Evolutionary conservation across 306 rosid species (phyloP).

Genomic region (Morella rubra): DNA sequence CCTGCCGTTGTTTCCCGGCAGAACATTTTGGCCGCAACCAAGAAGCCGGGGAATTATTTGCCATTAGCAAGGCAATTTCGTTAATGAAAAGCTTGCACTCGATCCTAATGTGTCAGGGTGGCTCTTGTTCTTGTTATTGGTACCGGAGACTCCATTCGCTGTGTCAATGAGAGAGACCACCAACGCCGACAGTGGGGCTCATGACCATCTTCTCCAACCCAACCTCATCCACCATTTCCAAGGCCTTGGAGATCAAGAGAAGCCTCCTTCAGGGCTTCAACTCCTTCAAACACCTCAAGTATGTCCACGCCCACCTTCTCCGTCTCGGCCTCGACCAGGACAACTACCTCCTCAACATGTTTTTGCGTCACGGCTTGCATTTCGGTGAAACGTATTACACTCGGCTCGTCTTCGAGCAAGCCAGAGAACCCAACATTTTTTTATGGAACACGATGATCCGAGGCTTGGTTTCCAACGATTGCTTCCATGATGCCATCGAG

Average conservation of each 20-base stretch:
- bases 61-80: background rate
- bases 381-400: background rate
- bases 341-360: background rate
- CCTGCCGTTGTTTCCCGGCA: no score
- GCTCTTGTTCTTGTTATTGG: no score
- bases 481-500: background rate
- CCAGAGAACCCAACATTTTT: slow-evolving; percentile 12
- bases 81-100: no score
- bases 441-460: slow-evolving; percentile 2
- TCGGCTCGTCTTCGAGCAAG: background rate
- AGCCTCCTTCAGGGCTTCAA: slow-evolving; percentile 1
- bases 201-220: background rate
- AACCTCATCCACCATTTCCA: background rate
- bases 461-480: slow-evolving; percentile 7
- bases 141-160: background rate
- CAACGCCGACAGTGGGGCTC: background rate
- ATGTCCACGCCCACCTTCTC: background rate
- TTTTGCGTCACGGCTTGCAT: background rate
- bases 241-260: slow-evolving; percentile 1
- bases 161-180: background rate
- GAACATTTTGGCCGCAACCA: no score
- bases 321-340: slow-evolving; percentile 1
- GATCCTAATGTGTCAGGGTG: no score
- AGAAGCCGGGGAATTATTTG: background rate
- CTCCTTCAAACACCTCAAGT: slow-evolving; percentile 5